Percentiles rank a stretch among this genome's conserved stretches.
Evolutionary conservation across 2,329 filamentous ascomycete species (phyloP).

Genomic region (Colletotrichum sp.): DNA sequence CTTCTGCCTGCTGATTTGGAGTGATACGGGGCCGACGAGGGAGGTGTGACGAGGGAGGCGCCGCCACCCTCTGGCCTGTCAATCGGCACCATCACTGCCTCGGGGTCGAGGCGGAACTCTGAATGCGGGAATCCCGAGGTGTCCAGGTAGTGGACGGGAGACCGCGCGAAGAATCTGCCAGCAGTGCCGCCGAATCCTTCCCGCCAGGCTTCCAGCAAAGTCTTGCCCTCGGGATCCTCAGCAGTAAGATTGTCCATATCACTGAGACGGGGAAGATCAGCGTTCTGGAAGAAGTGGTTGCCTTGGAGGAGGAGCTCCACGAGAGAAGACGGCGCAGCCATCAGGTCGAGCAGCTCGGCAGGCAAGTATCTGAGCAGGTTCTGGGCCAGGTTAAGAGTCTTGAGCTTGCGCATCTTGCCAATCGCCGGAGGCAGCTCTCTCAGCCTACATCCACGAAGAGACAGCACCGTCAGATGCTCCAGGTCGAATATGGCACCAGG

Average conservation of each 20-base stretch:
- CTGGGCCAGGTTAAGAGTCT: constrained; percentile 68
- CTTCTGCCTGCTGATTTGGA: constrained; percentile 14
- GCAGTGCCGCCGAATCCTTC: constrained; percentile 15
- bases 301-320: constrained; percentile 60
- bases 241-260: constrained; percentile 22
- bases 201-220: background rate
- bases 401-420: constrained; percentile 59
- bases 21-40: constrained; percentile 19
- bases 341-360: constrained; percentile 63
- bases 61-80: background rate
- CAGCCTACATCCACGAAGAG: constrained; percentile 67
- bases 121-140: constrained; percentile 24
- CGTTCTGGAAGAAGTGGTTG: constrained; percentile 61
- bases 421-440: constrained; percentile 65
- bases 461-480: constrained; percentile 66
- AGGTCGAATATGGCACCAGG: constrained; percentile 67
- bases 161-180: constrained; percentile 25
- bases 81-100: constrained; percentile 6
- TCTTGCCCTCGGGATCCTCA: constrained; percentile 14
- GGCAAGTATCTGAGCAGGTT: constrained; percentile 67
- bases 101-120: constrained; percentile 24
- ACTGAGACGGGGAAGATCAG: background rate
- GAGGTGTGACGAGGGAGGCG: constrained; percentile 11
- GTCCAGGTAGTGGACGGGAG: constrained; percentile 32
- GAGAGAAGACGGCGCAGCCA: constrained; percentile 51